Evolutionary conservation across 768 basidiomycete genomes (phyloP).

Genomic region (Termitomyces sp.): DNA sequence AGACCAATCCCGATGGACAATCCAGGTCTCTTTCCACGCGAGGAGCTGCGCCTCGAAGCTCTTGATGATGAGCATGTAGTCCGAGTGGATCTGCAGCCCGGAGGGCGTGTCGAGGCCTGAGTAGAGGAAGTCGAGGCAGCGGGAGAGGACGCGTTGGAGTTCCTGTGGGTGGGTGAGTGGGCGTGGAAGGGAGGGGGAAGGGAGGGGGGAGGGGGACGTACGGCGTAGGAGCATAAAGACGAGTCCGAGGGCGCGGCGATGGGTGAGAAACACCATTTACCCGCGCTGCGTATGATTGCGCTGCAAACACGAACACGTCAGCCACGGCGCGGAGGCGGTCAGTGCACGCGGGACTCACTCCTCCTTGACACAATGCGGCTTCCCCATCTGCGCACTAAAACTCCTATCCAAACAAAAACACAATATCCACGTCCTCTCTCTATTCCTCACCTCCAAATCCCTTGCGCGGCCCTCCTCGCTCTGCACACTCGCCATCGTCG

Average conservation of each 20-base stretch:
- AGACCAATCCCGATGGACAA: conserved; percentile 27
- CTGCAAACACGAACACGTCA: conserved; percentile 26
- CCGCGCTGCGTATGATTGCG: conserved; percentile 81
- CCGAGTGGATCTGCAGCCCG: conserved; percentile 78
- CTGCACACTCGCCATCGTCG: conserved; percentile 52
- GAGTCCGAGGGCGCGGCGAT: conserved; percentile 60
- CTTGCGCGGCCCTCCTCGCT: conserved; percentile 76
- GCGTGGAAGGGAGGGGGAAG: too few relatives aligned
- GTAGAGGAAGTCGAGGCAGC: conserved; percentile 88
- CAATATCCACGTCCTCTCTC: conserved; percentile 91
- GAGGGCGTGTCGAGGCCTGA: conserved; percentile 74
- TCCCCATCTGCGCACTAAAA: conserved; percentile 93
- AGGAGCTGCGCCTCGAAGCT: conserved; percentile 77
- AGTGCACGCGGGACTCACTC: conserved; percentile 55
- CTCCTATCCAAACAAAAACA: conserved; percentile 87
- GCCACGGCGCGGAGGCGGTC: too few relatives aligned
- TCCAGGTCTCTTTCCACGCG: conserved; percentile 54
- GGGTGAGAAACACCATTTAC: conserved; percentile 68
- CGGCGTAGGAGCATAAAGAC: conserved; percentile 72
- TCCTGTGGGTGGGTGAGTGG: too few relatives aligned
- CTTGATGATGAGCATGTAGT: conserved; percentile 81
- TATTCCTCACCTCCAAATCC: conserved; percentile 85
- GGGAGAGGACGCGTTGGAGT: conserved; percentile 82
- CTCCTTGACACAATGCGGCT: conserved; percentile 88
- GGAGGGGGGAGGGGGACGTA: too few relatives aligned